Evolutionary conservation across 139 green algal genomes (phyloP), one percentile per base, ranked within the genome.

Genomic region (Chlamydomonas schloesseri): DNA sequence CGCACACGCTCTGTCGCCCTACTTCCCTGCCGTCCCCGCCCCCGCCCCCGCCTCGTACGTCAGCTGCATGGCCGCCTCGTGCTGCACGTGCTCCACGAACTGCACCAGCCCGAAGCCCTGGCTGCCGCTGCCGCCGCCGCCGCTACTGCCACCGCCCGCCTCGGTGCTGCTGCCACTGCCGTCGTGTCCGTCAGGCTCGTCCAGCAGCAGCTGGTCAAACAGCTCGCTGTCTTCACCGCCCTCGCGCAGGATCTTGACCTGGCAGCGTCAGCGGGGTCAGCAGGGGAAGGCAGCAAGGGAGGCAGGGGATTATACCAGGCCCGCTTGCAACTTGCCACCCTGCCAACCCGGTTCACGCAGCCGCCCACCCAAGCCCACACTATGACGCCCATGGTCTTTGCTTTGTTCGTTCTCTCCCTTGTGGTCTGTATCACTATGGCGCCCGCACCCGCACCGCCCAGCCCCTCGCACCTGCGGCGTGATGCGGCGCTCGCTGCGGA

Each of bases 121-220:
- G 26, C 58, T 37, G 37, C 65, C 65, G 28, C 36, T 68, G 53
- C 26, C 23, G 34, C 73, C 71, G 50, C 47, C 47, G 53, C 46
- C 46, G n/a, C n/a, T n/a, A n/a, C n/a, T n/a, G 29, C 46, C 46
- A 55, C 46, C 46, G 71, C 46, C 36, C 8, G 18, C 46, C 10
- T 34, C 37, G 34, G 28, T 33, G 65, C 68, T 31, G 70, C 88
- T 37, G 69, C 67, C 1, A 14, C 46, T 6, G 68, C 29, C 67
- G 65, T 34, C 68, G 58, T 34, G 58, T 47, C 24, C 74, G 72
- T 91, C 92, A 3, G 90, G 90, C 78, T 98, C 95, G 75, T 98
- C 95, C 29, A 98, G 89, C 84, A 98, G 85, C 77, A 94, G 90
- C 57, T 81, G 69, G n/a, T 92, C 84, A 70, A 97, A 97, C 33